Base-by-base conservation (phyloP, 164 flowering plant species). In the Chloranthus sessilifolius region DNA sequence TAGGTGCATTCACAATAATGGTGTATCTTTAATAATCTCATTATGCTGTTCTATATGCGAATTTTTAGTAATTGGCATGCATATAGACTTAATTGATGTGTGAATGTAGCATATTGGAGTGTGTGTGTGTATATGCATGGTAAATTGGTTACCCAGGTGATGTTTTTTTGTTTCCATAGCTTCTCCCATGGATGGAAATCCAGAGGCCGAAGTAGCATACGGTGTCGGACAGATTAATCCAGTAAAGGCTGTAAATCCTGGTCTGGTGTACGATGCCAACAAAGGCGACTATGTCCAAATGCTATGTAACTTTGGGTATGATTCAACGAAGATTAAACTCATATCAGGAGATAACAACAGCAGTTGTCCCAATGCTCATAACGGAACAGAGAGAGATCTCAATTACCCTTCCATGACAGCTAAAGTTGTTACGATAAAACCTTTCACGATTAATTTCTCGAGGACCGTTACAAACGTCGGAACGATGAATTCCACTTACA, bases 341-440 rank as follows among this genome's bases (percentile, higher is more conserved):
- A 45, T 67, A 14, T 15, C 62, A 15, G 67, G 62, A 12, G 25
- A 24, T 7, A 44, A 52, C 0, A 44, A 52, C 0, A 36, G 12
- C 6, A 28, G 12, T 4, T 61, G 65, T 24, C 75, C 83, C 67
- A 59, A 76, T 1, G 42, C 28, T 41, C 43, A 53, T 23, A 53
- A 38, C 39, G 64, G 59, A 1, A 68, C 75, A 9, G 46, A 79
- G 76, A n/a, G 12, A 30, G 85, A 82, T 8, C 74, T 82, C 21
- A 87, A 87, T 64, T 87, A 87, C 50, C 96, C 96, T 5, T 66
- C 81, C 23, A 73, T 86, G 66, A 75, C 78, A 20, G 9, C 44
- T 0, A 68, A 66, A 5, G 55, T 75, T 15, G 5, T 7, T 0
- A 4, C 45, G 0, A 26, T 26, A 0, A 2, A 26, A 1, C 21